Evolutionary conservation across 495 filamentous ascomycete genomes (phyloP), one percentile per base, ranked within the genome.

Genomic region (Viridothelium virens): DNA sequence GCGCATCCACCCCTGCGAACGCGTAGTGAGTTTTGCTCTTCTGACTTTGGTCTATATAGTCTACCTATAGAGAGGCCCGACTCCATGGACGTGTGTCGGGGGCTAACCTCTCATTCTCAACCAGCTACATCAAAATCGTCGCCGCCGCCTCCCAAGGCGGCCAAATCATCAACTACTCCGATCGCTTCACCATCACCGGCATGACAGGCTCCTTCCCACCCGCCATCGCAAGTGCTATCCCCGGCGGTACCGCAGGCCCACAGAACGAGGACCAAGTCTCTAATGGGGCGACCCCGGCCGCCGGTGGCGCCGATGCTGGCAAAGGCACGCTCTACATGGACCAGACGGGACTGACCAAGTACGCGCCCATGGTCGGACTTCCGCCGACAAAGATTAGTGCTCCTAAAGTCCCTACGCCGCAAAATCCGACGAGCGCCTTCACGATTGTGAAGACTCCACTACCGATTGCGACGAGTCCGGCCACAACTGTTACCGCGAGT

Each of bases 281-380:
- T 36, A 63, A 69, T 2, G 61, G 65, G 56, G 59, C 25, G 18
- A 39, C 66, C 47, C 68, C 63, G 36, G 70, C 67, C 4, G 73
- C 65, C 25, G 67, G 50, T 18, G 66, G 56, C 18, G 71, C 66
- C 1, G 72, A 33, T 11, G 70, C 53, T 2, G 65, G 70, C 36
- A 63, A 56, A 44, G 33, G 33, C 38, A 65, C 39, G 16, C 82
- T 85, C 1, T 92, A 88, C 70, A 79, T 79, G 7, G 67, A 80
- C 66, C 89, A 92, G 72, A 83, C 80, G 9, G 89, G 89, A 4
- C 67, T 77, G 44, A 89, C 82, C 3, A 82, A 81, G 73, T 91
- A 88, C 76, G 89, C 89, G 36, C 89, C 88, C 1, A 88, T 90
- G 87, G 86, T 88, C 65, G 83, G 81, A 62, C 79, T 83, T 44